Base-by-base conservation (phyloP, 2,329 filamentous ascomycete species). In the Monilinia laxa region DNA sequence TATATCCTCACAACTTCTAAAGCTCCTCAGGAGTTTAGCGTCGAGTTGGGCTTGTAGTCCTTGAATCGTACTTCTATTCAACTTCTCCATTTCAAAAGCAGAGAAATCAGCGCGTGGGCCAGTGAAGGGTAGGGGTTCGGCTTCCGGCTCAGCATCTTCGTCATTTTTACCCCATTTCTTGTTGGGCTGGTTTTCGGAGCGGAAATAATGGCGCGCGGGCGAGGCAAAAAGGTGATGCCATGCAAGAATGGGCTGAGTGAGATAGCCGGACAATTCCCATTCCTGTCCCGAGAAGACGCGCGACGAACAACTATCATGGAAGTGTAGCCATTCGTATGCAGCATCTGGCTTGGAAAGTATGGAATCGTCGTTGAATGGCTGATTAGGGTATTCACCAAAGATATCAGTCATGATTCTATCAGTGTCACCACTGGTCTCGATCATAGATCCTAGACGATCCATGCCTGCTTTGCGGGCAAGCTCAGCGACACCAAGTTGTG, bases 151-250 rank as follows among this genome's bases (percentile, higher is more conserved):
- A 31, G 47, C 64, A 6, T 54, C 51, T 42, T 45, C 64, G 1
- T 66, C 52, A 11, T 47, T 53, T n/a, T 53, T 62, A 20, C 18
- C 76, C 49, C 76, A 80, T 16, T 84, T 83, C n/a, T 82, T 81
- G 9, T 76, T 25, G 38, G 38, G 51, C 10, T 59, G 45, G 2
- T 47, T 78, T 16, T 80, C 80, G 31, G 80, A 81, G 25, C 77
- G 80, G 59, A 77, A 75, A 62, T 75, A 73, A 57, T 73, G 70
- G 78, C 74, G 73, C 82, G 82, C 65, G 83, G 83, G 86, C 0
- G 91, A 90, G 4, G 93, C 91, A 75, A 99, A 99, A 16, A 99
- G 84, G 75, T 92, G 84, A 76, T 99, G 96, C 75, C 96, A 97
- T 4, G 92, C 95, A 1, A 98, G 84, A 20, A 95, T 85, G 0